These are phyloP conservation scores for Pseudohalonectria lignicola DNA, from an alignment of 2,329 filamentous ascomycete species.

Conservation along the genomic window DNA sequence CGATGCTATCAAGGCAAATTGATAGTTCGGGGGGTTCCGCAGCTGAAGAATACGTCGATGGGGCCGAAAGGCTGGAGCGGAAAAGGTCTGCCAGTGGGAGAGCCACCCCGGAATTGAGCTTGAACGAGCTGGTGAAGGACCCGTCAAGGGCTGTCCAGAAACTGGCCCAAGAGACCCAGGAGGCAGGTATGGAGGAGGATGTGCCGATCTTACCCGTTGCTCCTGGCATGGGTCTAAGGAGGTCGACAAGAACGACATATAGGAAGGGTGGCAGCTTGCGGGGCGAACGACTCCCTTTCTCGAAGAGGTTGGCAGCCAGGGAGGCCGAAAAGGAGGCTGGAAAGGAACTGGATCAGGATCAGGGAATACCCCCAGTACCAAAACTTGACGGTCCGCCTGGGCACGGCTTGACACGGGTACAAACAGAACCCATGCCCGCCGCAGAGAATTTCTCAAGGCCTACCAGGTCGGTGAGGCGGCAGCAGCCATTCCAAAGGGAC, in stretches of 20 bases:
- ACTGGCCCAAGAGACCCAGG: slow-evolving; percentile 46
- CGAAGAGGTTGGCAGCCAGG: slow-evolving; percentile 56
- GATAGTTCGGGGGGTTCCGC: slow-evolving; percentile 50
- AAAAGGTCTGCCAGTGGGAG: slow-evolving; percentile 53
- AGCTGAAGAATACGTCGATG: slow-evolving; percentile 64
- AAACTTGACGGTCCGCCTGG: slow-evolving; percentile 34
- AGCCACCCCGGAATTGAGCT: slow-evolving; percentile 48
- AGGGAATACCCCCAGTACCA: slow-evolving; percentile 23
- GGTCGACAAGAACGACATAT: slow-evolving; percentile 88
- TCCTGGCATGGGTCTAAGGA: slow-evolving; percentile 67
- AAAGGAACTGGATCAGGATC: slow-evolving; percentile 30
- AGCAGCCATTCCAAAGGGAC: slow-evolving; percentile 38
- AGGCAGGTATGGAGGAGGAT: slow-evolving; percentile 46
- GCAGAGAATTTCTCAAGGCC: slow-evolving; percentile 55
- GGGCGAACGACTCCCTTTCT: slow-evolving; percentile 63
- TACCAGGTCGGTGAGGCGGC: slow-evolving; percentile 31
- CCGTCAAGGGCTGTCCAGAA: slow-evolving; percentile 61
- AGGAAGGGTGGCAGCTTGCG: slow-evolving; percentile 74
- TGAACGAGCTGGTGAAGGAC: slow-evolving; percentile 78
- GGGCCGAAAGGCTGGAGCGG: slow-evolving; percentile 67
- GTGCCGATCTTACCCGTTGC: slow-evolving; percentile 76
- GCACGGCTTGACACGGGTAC: slow-evolving; percentile 47
- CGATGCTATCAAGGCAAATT: slow-evolving; percentile 88
- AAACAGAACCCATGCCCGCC: slow-evolving; percentile 53
- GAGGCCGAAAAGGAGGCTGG: slow-evolving; percentile 50